phyloP scores from a whole-genome alignment of 768 basidiomycete species.

The Leccinum disarticulatum region DNA sequence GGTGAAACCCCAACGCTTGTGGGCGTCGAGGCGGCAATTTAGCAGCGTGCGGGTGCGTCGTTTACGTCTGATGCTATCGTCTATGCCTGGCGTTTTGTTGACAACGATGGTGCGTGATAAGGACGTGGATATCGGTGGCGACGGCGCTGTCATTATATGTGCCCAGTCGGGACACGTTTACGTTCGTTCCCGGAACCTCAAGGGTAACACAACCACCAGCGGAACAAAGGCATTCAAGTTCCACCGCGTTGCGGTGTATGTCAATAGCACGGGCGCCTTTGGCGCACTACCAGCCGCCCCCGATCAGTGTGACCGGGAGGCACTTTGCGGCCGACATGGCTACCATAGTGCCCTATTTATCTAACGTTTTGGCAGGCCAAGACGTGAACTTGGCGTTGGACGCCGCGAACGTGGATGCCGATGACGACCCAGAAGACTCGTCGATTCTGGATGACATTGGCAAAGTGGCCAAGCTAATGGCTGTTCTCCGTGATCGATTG shows the following conservation, averaged over 20 bases:
- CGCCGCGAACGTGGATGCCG: slow-evolving; percentile 8
- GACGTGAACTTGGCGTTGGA: slow-evolving; percentile 2
- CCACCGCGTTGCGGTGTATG: slow-evolving; percentile 75
- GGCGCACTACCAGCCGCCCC: slow-evolving; percentile 64
- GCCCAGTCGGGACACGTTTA: slow-evolving; percentile 95
- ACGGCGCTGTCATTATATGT: slow-evolving; percentile 88
- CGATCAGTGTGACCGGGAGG: slow-evolving; percentile 56
- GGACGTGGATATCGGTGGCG: slow-evolving; percentile 88
- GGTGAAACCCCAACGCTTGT: slow-evolving; percentile 80
- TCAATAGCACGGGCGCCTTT: slow-evolving; percentile 86
- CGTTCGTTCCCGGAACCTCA: slow-evolving; percentile 62
- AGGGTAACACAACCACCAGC: slow-evolving; percentile 21
- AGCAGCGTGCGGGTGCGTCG: slow-evolving; percentile 70
- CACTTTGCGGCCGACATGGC: slow-evolving; percentile 66
- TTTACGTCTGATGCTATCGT: not conserved
- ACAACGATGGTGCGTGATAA: slow-evolving; percentile 24
- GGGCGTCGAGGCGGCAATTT: slow-evolving; percentile 86
- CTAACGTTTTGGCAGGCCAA: not conserved
- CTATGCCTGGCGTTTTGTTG: slow-evolving; percentile 1
- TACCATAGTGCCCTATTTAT: slow-evolving; percentile 58
- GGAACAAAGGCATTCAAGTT: slow-evolving; percentile 67
- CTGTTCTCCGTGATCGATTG: slow-evolving; percentile 2
- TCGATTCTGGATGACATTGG: slow-evolving; percentile 37
- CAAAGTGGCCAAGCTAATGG: slow-evolving; percentile 29
- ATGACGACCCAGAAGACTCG: slow-evolving; percentile 42